These are phyloP conservation scores for Colletotrichum euphorbiae DNA, from an alignment of 2,329 filamentous ascomycete species.

Conservation along the genomic window DNA sequence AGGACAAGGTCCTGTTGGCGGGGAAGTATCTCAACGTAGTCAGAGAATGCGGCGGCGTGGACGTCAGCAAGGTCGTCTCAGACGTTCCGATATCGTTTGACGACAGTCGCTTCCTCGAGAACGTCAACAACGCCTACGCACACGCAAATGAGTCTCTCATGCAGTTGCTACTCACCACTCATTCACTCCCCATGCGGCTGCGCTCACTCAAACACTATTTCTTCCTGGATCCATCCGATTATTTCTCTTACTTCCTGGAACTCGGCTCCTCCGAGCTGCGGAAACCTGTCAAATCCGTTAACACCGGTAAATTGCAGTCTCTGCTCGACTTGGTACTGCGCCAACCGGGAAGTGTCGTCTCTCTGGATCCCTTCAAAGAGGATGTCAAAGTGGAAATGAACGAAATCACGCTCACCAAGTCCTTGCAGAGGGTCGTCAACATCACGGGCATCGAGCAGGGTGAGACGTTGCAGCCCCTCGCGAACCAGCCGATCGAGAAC, in stretches of 20 bases:
- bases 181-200: slow-evolving; percentile 87
- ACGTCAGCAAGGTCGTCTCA: slow-evolving; percentile 87
- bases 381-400: slow-evolving; percentile 99
- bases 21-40: slow-evolving; percentile 99
- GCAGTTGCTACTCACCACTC: slow-evolving; percentile 90
- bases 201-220: slow-evolving; percentile 98
- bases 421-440: slow-evolving; percentile 94
- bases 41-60: slow-evolving; percentile 94
- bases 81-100: slow-evolving; percentile 95
- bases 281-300: slow-evolving; percentile 89
- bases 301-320: slow-evolving; percentile 92
- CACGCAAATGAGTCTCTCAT: slow-evolving; percentile 95
- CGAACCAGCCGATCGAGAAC: slow-evolving; percentile 75
- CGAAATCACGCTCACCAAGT: slow-evolving; percentile 90
- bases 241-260: slow-evolving; percentile 98
- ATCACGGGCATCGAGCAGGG: slow-evolving; percentile 96
- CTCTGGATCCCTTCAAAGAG: slow-evolving; percentile 96
- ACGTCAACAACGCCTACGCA: slow-evolving; percentile 94
- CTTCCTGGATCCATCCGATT: slow-evolving; percentile 97
- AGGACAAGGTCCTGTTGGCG: slow-evolving; percentile 93
- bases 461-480: slow-evolving; percentile 80
- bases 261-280: slow-evolving; percentile 89
- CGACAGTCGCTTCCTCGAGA: slow-evolving; percentile 91
- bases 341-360: slow-evolving; percentile 94
- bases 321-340: slow-evolving; percentile 94